Evolutionary conservation across 2,329 filamentous ascomycete species (phyloP).

Genomic region (Curvularia verruculosa): DNA sequence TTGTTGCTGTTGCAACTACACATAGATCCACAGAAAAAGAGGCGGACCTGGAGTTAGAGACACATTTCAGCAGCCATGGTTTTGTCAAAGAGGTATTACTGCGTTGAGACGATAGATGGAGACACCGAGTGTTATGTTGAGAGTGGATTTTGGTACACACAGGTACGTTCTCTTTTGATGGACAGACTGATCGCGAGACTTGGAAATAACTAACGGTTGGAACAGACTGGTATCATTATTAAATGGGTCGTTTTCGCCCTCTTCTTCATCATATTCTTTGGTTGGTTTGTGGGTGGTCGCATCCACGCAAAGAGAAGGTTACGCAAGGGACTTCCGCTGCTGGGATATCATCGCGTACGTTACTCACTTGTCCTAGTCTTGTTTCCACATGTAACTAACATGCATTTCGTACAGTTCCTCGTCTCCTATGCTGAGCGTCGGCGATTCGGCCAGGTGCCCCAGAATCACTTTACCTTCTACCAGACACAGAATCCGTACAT

Average conservation of each 20-base stretch:
- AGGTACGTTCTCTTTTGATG: conserved; percentile 23
- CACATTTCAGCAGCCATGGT: conserved; percentile 28
- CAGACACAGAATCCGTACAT: conserved; percentile 31
- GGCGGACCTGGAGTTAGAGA: conserved; percentile 1
- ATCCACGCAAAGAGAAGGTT: conserved; percentile 72
- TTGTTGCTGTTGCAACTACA: neutral
- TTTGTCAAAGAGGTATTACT: conserved; percentile 38
- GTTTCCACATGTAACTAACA: neutral
- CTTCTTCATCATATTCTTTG: conserved; percentile 63
- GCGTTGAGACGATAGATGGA: conserved; percentile 34
- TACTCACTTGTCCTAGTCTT: neutral
- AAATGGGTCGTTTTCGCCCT: conserved; percentile 73
- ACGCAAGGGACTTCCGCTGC: conserved; percentile 67
- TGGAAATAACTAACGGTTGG: conserved; percentile 9
- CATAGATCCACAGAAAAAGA: neutral
- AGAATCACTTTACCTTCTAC: conserved; percentile 51
- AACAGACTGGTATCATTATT: conserved; percentile 66
- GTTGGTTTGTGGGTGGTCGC: conserved; percentile 71
- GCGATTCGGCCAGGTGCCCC: conserved; percentile 39
- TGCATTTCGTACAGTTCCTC: conserved; percentile 46
- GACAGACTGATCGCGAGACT: neutral
- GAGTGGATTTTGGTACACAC: conserved; percentile 43
- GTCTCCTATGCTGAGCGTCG: conserved; percentile 48
- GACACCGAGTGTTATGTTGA: conserved; percentile 37
- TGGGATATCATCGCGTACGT: conserved; percentile 69